A percentile compares a stretch with the other conserved stretches of the same genome.
Conservation (phyloP, 768 basidiomycete genomes). For the Suillus tomentosus region DNA sequence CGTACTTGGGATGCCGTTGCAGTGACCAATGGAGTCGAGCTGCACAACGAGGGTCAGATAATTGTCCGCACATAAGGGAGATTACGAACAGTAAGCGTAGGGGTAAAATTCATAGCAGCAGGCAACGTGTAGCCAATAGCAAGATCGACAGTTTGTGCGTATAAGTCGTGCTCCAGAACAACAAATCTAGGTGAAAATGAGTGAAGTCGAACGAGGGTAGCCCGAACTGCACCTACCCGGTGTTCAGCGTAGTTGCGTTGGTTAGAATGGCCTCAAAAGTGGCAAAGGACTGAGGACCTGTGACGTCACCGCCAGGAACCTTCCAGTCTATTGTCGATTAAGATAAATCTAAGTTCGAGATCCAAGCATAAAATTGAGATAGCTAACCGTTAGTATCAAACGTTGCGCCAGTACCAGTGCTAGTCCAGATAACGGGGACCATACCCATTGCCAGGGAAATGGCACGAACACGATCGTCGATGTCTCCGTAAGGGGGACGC, state of each 20-base stretch:
- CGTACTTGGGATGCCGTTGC: constrained; percentile 59
- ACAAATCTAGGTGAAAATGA: constrained; percentile 59
- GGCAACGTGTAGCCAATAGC: constrained; percentile 87
- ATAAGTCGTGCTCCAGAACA: constrained; percentile 88
- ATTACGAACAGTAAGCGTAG: constrained; percentile 59
- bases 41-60: constrained; percentile 22
- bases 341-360: constrained; percentile 1
- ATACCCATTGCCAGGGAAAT: constrained; percentile 91
- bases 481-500: constrained; percentile 85
- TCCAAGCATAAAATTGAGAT: neutral
- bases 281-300: constrained; percentile 62
- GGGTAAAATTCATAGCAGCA: constrained; percentile 66
- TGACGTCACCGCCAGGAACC: constrained; percentile 75
- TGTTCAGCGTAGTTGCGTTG: constrained; percentile 60
- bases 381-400: constrained; percentile 75
- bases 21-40: constrained; percentile 78
- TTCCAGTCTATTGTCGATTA: constrained; percentile 66
- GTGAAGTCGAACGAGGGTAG: neutral
- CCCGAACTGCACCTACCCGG: constrained; percentile 46
- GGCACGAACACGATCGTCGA: constrained; percentile 92
- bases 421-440: constrained; percentile 89
- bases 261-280: constrained; percentile 76
- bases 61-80: neutral
- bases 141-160: constrained; percentile 82
- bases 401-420: constrained; percentile 48